Base-by-base conservation (phyloP, 495 filamentous ascomycete species). In the Talaromyces thailandensis region DNA sequence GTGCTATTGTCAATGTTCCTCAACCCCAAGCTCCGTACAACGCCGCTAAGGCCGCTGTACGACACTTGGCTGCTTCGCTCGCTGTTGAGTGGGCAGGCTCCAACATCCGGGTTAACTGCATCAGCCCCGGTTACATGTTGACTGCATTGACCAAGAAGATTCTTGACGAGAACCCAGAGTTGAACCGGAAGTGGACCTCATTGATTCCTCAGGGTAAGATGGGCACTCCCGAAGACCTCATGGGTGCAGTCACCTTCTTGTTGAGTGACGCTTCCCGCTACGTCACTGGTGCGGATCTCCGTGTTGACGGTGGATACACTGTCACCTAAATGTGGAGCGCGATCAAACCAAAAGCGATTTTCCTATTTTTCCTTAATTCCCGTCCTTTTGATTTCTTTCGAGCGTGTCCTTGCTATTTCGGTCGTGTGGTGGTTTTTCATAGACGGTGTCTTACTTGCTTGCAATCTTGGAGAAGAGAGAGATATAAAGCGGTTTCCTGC, bases 71-170 rank as follows among this genome's bases (percentile, higher is more conserved):
- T 11, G 80, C 86, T 21, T 90, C 85, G 48, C 78, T 96, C 32
- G 90, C 90, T 31, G 93, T 96, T 45, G 92, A 96, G 70, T 96
- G 92, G 92, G 91, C 92, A 4, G 81, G 85, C 56, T 81, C 86
- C 25, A 86, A 85, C 58, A 95, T 96, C 67, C 85, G 92, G 11
- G 92, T 96, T 32, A 96, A 96, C 73, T 91, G 88, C 70, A 95
- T 96, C 69, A 89, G 85, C 62, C 92, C 92, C 0, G 92, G 92
- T 21, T 96, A 96, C 73, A 95, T 96, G 93, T 76, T 96, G 65
- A 98, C 93, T 21, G 91, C 92, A 53, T 74, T 98, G 91, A 97
- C 93, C 21, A 86, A 93, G 75, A 96, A 95, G 76, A 96, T 98
- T 65, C 82, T 97, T 32, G 88, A 96, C 61, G 90, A 96, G 56